These are phyloP conservation scores for Calonectria hawksworthii DNA, from an alignment of 2,329 filamentous ascomycete genomes.

Conservation along the genomic window DNA sequence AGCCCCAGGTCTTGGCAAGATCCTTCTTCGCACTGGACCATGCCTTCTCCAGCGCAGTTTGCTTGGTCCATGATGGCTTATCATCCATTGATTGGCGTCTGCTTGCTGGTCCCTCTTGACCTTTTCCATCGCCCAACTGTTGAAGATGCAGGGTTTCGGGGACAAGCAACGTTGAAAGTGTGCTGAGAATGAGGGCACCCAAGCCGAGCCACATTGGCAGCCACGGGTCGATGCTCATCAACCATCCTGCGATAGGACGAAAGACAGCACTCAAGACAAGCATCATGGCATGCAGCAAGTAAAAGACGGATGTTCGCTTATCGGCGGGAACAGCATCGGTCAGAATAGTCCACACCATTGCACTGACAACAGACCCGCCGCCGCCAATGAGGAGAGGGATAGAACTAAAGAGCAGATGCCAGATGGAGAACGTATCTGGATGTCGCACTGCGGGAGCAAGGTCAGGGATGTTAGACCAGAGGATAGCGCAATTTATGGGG, in stretches of 20 bases:
- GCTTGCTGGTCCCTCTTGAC: neutral
- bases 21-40: slow-evolving; percentile 47
- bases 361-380: slow-evolving; percentile 53
- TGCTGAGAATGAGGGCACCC: slow-evolving; percentile 45
- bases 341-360: slow-evolving; percentile 62
- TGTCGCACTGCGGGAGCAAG: slow-evolving; percentile 49
- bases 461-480: neutral
- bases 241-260: slow-evolving; percentile 55
- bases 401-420: slow-evolving; percentile 52
- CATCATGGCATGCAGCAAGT: slow-evolving; percentile 53
- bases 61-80: slow-evolving; percentile 21
- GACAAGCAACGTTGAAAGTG: slow-evolving; percentile 50
- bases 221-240: slow-evolving; percentile 58
- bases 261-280: slow-evolving; percentile 55
- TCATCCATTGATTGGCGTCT: neutral
- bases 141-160: slow-evolving; percentile 59
- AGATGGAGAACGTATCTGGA: slow-evolving; percentile 54
- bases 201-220: slow-evolving; percentile 54
- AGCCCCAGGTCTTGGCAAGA: slow-evolving; percentile 53
- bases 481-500: neutral
- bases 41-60: slow-evolving; percentile 36
- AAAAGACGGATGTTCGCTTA: slow-evolving; percentile 57
- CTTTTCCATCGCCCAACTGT: slow-evolving; percentile 38
- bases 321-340: slow-evolving; percentile 57
- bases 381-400: slow-evolving; percentile 57